Conservation (phyloP, 139 green algal species). For the Haematococcus sp. region DNA sequence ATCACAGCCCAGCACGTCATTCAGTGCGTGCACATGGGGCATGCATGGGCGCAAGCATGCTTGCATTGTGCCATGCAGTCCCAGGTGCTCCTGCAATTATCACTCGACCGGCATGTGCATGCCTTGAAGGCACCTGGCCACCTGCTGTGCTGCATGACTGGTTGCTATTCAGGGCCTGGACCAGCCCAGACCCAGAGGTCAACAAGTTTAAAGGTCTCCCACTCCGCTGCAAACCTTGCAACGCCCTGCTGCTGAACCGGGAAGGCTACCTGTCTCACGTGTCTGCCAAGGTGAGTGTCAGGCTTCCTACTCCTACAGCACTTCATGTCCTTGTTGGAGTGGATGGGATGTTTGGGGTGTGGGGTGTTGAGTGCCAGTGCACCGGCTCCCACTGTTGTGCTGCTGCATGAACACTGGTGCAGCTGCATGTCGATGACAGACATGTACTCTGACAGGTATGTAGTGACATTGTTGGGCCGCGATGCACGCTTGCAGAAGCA, state of each 20-base stretch:
- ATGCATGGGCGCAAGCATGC: neutral
- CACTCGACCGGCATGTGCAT: neutral
- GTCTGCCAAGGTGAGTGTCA: constrained; percentile 23
- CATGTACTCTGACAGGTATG: neutral
- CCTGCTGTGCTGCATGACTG: neutral
- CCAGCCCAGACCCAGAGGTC: neutral
- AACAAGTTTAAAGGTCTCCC: constrained; percentile 17
- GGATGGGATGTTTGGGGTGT: neutral
- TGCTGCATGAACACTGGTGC: neutral
- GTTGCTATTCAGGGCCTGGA: neutral
- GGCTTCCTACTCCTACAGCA: too few relatives aligned
- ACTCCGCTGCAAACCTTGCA: constrained; percentile 22
- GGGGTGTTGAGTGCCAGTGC: neutral
- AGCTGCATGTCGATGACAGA: too few relatives aligned
- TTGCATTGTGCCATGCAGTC: neutral
- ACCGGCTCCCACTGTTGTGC: neutral
- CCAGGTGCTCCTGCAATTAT: too few relatives aligned
- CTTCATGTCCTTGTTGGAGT: neutral
- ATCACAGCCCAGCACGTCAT: constrained; percentile 31
- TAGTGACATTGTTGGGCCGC: neutral
- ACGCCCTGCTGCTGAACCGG: constrained; percentile 33
- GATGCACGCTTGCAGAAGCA: neutral
- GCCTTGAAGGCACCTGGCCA: neutral
- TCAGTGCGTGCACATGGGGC: neutral
- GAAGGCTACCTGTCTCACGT: constrained; percentile 22